Base-by-base conservation (phyloP, 768 basidiomycete genomes). In the Kwoniella sp. region DNA sequence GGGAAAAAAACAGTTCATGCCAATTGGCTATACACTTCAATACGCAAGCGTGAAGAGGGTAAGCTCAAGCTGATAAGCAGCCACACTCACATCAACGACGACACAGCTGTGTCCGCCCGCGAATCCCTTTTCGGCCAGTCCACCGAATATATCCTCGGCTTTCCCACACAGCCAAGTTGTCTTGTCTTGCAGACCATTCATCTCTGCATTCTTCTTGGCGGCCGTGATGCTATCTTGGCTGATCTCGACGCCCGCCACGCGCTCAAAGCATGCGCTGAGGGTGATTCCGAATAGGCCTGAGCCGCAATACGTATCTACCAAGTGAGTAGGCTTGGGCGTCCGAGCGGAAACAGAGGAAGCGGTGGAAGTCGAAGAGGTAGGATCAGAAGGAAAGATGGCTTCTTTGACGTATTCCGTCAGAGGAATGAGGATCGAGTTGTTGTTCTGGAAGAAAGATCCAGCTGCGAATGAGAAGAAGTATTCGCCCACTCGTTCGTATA, bases 391-490 rank as follows among this genome's bases (percentile, higher is more conserved):
- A 73, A 73, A 74, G 41, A 76, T 72, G n/a, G 76, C 78, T 51
- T 89, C 85, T 50, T 85, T 85, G 60, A 95, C 92, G 82, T 94
- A 92, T 65, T 86, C 77, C n/a, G 90, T 90, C 56, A 99, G 85
- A 0, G 91, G 88, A 5, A 87, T 84, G 29, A 98, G 86, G 41
- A 95, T 90, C 7, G 91, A 87, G 77, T 95, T 94, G 85, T 99
- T 99, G 84, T 97, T 97, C 77, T 99, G 95, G 86, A 98, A 98
- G 84, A 98, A 99, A 3, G 91, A 90, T 53, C 90, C 88, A n/a
- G 81, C 80, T 2, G 78, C 67, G 67, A 82, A 82, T 15, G 67
- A 65, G 82, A 98, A 96, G 51, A 89, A 80, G 77, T 84, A 87
- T 67, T 86, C 82, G 9, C 92, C 93, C 26, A 98, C 91, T 53